Evolutionary conservation across 164 flowering plant species (phyloP), one percentile per base, ranked within the genome.

Genomic region (Protea cynaroides): DNA sequence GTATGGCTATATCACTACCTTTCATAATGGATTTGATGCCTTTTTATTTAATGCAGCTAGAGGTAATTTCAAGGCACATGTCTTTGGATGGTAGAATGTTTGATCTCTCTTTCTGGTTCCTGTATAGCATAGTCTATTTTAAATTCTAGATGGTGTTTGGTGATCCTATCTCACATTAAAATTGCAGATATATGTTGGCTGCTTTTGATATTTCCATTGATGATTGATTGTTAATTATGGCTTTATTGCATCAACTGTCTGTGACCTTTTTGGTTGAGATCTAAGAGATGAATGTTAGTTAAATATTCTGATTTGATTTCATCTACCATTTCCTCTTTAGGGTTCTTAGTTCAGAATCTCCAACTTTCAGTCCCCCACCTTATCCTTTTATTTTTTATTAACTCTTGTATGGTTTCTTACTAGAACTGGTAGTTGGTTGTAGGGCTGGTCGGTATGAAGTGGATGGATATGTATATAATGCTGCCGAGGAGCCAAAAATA

Each of bases 391-490:
- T 24, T 38, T 17, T 22, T 53, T 38, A 7, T 21, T 17, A 8
- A 25, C 24, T 37, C 43, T 15, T 61, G 6, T 22, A 15, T 18
- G 5, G 7, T 61, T 47, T 10, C 25, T 55, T 37, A 46, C 56
- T 52, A 22, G 6, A 38, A 24, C 61, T 51, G 59, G 37, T 65
- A 21, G 12, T 63, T 60, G 25, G 46, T 67, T 75, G 57, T 84
- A 89, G 96, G 62, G 75, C 90, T 79, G 92, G 92, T 62, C 90
- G 96, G 17, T 87, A 83, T 79, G 96, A 87, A 77, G 88, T 87
- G 53, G 96, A 90, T 83, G 96, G 96, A 55, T 90, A 90, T 75
- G 84, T 84, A 7, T 90, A 87, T 69, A 83, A 87, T 80, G 79
- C 88, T 55, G 71, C 77, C 24, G 96, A 90, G 70, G 86, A 90